Conservation (phyloP, 2,329 filamentous ascomycete genomes). For the Alternaria sp. region DNA sequence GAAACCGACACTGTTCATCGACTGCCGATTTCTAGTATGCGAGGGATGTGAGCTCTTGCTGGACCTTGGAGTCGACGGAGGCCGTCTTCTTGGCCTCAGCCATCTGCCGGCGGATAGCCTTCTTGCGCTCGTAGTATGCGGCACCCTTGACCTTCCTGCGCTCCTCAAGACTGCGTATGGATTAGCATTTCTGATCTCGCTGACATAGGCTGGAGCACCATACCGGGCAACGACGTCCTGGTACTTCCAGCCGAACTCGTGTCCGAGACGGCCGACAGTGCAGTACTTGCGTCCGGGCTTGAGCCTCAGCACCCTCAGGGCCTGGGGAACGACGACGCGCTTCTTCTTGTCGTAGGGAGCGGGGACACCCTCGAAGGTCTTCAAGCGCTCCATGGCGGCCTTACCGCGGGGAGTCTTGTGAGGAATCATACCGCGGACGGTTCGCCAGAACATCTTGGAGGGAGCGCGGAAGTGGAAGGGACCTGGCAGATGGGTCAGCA, state of each 20-base stretch:
- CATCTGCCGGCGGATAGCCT: constrained; percentile 88
- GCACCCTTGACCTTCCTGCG: constrained; percentile 98
- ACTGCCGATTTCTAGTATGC: constrained; percentile 75
- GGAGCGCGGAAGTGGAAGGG: constrained; percentile 99
- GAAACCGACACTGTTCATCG: constrained; percentile 38
- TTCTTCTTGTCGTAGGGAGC: constrained; percentile 99
- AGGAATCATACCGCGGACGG: constrained; percentile 99
- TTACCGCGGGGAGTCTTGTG: constrained; percentile 99
- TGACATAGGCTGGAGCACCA: constrained; percentile 51
- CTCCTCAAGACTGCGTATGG: constrained; percentile 83
- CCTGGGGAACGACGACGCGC: constrained; percentile 99
- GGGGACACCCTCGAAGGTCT: constrained; percentile 99
- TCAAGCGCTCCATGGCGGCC: constrained; percentile 95
- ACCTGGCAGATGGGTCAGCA: constrained; percentile 60
- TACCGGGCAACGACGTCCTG: constrained; percentile 98
- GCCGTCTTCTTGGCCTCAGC: constrained; percentile 92
- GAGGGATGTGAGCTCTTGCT: constrained; percentile 84
- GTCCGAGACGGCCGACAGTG: constrained; percentile 95
- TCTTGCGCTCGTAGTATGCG: constrained; percentile 99
- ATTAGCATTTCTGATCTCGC: constrained; percentile 24
- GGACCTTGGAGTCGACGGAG: constrained; percentile 83
- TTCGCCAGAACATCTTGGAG: constrained; percentile 99
- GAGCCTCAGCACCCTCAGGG: constrained; percentile 91
- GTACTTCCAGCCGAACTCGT: constrained; percentile 99
- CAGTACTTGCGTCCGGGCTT: constrained; percentile 99